Percentiles rank a stretch among this genome's conserved stretches.
Conservation (phyloP, 2,329 filamentous ascomycete species). For the Penicillium fuscoglaucum region DNA sequence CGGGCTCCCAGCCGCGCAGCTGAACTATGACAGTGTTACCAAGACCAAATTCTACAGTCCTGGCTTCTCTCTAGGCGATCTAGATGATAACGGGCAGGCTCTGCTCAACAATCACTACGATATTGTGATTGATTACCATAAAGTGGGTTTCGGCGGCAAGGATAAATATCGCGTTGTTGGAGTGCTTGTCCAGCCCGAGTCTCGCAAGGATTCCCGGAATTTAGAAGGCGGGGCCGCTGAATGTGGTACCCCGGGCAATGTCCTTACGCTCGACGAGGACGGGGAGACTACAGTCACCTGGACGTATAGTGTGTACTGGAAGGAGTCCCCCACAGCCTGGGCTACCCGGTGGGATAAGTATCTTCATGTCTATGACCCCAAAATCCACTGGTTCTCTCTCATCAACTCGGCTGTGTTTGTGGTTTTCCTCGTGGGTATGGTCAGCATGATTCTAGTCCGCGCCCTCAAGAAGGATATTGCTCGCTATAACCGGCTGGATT, state of each 20-base stretch:
- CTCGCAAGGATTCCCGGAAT: constrained; percentile 58
- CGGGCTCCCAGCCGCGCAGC: constrained; percentile 85
- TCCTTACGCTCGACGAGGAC: constrained; percentile 65
- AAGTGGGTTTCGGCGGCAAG: constrained; percentile 57
- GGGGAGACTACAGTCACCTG: constrained; percentile 70
- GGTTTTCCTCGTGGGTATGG: constrained; percentile 84
- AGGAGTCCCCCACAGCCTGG: constrained; percentile 79
- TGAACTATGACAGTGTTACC: constrained; percentile 73
- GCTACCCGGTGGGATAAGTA: constrained; percentile 99
- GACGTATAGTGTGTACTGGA: constrained; percentile 93
- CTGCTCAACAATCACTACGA: constrained; percentile 93
- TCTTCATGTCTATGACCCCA: constrained; percentile 92
- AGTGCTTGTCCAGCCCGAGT: constrained; percentile 81
- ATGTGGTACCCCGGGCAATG: constrained; percentile 60
- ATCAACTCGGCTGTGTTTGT: constrained; percentile 96
- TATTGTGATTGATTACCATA: constrained; percentile 89
- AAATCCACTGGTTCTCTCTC: constrained; percentile 98
- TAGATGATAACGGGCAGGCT: constrained; percentile 56
- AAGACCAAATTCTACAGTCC: constrained; percentile 83
- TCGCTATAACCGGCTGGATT: constrained; percentile 90
- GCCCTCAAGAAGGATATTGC: constrained; percentile 94
- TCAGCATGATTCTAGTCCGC: constrained; percentile 85
- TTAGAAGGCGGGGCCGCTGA: constrained; percentile 57
- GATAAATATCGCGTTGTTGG: constrained; percentile 85
- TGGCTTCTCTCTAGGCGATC: constrained; percentile 75